phyloP scores from a whole-genome alignment of 805 yeast species.

The Torulaspora quercuum region DNA sequence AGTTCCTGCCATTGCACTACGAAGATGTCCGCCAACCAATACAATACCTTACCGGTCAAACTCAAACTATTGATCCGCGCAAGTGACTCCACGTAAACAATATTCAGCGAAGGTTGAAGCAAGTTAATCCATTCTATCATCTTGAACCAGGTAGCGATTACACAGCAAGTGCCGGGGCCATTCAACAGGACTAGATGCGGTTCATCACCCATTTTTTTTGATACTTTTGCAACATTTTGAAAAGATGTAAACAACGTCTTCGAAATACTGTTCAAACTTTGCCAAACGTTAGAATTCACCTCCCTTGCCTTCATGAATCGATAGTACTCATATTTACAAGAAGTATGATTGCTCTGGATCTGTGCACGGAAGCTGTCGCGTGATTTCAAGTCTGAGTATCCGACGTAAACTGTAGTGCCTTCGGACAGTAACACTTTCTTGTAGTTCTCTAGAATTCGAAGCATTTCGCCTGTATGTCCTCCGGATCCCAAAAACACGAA shows the following conservation, averaged over 20 bases:
- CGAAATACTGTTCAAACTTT: conserved; percentile 36
- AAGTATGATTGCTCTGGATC: conserved; percentile 4
- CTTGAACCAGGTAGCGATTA: conserved; percentile 32
- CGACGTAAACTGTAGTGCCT: conserved; percentile 39
- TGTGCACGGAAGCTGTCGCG: conserved; percentile 38
- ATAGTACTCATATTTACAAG: conserved; percentile 20
- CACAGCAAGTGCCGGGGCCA: conserved; percentile 40
- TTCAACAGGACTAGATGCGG: conserved; percentile 38
- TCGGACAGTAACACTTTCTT: conserved; percentile 45
- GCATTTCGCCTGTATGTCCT: conserved; percentile 95
- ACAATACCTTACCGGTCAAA: conserved; percentile 66
- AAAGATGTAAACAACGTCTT: conserved; percentile 32
- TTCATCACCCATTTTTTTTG: conserved; percentile 18
- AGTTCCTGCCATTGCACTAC: conserved; percentile 87
- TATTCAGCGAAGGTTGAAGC: conserved; percentile 52
- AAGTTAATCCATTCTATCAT: conserved; percentile 22
- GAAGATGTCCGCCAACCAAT: conserved; percentile 71
- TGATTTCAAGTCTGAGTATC: conserved; percentile 38
- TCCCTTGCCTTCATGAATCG: conserved; percentile 36
- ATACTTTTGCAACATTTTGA: conserved; percentile 18
- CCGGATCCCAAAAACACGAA: conserved; percentile 88
- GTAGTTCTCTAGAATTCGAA: conserved; percentile 53
- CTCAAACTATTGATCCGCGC: conserved; percentile 79
- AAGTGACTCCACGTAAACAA: conserved; percentile 79
- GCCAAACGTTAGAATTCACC: conserved; percentile 38